Conservation (phyloP, 768 basidiomycete species). For the Tylopilus felleus region DNA sequence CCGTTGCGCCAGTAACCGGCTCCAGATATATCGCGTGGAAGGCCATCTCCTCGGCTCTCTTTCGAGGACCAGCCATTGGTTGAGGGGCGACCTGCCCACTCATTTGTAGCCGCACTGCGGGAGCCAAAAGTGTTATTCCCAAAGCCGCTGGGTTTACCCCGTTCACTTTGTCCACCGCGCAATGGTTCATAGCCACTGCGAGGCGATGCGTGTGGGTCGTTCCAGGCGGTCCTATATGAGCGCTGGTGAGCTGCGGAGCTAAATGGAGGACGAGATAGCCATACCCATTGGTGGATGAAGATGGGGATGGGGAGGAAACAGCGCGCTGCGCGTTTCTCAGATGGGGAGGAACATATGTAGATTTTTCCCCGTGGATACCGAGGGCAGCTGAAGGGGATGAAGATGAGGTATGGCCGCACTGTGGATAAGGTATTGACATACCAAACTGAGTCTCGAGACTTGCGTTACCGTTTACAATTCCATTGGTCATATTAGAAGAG, state of each 20-base stretch:
- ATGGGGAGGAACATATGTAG: slow-evolving; percentile 88
- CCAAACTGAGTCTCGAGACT: slow-evolving; percentile 76
- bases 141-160: slow-evolving; percentile 40
- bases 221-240: slow-evolving; percentile 60
- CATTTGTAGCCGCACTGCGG: slow-evolving; percentile 33
- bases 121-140: slow-evolving; percentile 35
- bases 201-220: slow-evolving; percentile 70
- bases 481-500: slow-evolving; percentile 81
- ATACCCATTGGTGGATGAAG: slow-evolving; percentile 49
- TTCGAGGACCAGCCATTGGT: slow-evolving; percentile 37
- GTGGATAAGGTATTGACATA: slow-evolving; percentile 30
- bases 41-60: slow-evolving; percentile 33
- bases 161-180: slow-evolving; percentile 40
- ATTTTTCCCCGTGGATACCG: slow-evolving; percentile 64
- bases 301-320: slow-evolving; percentile 49
- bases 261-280: slow-evolving; percentile 22
- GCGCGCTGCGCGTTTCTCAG: slow-evolving; percentile 84
- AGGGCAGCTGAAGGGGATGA: slow-evolving; percentile 55
- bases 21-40: slow-evolving; percentile 48
- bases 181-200: slow-evolving; percentile 43
- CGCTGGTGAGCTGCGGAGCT: slow-evolving; percentile 17
- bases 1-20: slow-evolving; percentile 85
- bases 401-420: slow-evolving; percentile 1
- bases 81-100: slow-evolving; percentile 42
- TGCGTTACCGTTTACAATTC: slow-evolving; percentile 75